Evolutionary conservation across 495 filamentous ascomycete species (phyloP), one percentile per base, ranked within the genome.

Genomic region (Cudoniella acicularis): DNA sequence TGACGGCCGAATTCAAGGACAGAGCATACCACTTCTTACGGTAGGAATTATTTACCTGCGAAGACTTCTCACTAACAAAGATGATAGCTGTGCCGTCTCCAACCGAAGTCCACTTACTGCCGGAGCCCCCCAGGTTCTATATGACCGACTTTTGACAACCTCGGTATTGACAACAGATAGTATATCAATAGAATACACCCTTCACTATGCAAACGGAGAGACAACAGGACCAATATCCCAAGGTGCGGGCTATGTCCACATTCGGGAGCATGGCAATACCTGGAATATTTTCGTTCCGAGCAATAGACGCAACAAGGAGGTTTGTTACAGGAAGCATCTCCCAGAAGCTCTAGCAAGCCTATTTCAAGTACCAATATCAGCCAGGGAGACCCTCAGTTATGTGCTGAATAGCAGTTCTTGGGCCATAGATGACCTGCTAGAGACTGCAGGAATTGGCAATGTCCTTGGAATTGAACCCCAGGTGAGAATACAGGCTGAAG

Each of bases 21-120:
- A 75, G 69, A 49, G 72, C 76, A 3, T 66, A 75, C 64, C 65
- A 62, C n/a, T 47, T 78, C 9, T 64, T 75, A 4, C 68, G 73
- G 74, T 76, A 58, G 52, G 64, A n/a, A n/a, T n/a, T n/a, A n/a
- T n/a, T n/a, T n/a, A n/a, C n/a, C n/a, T n/a, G n/a, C n/a, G n/a
- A n/a, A n/a, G n/a, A n/a, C n/a, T n/a, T n/a, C n/a, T n/a, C n/a
- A n/a, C n/a, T n/a, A n/a, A n/a, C n/a, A n/a, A n/a, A 53, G 25
- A 24, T 17, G 10, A 48, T 49, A 60, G 42, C 20, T 48, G 55
- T 48, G 72, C 71, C 18, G 57, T 64, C 2, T 66, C 65, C 36
- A 70, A 73, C 65, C 69, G 66, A 8, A 76, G 73, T 53, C 70
- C 73, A 26, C 53, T 69, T 17, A 36, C 56, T 10, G 46, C 60